Percentiles rank a stretch among this genome's conserved stretches.
Conservation (phyloP, 1,284 basidiomycete genomes). For the Amylostereum areolatum region DNA sequence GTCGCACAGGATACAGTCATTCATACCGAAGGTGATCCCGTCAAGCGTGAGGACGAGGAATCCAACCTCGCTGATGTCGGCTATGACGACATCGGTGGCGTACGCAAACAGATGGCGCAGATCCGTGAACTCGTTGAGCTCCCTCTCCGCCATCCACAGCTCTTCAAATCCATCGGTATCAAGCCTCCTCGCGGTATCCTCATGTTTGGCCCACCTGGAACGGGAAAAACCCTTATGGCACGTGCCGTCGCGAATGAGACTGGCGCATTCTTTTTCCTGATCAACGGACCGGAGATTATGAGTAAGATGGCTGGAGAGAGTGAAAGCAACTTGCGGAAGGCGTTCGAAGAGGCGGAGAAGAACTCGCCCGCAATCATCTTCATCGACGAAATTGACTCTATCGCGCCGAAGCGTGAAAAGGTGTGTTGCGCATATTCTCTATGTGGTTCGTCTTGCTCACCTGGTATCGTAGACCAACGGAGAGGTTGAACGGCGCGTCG, state of each 20-base stretch:
- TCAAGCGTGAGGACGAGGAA: constrained; percentile 99
- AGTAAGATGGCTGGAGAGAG: constrained; percentile 99
- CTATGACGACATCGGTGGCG: constrained; percentile 99
- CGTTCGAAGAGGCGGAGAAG: constrained; percentile 99
- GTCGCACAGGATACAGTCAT: constrained; percentile 97
- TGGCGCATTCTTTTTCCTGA: constrained; percentile 99
- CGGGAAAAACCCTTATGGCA: constrained; percentile 98
- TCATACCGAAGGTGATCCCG: constrained; percentile 96
- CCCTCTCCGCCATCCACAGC: constrained; percentile 95
- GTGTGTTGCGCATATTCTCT: constrained; percentile 28
- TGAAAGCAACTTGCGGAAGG: constrained; percentile 95
- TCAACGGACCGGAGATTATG: constrained; percentile 99
- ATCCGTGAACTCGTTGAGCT: constrained; percentile 99
- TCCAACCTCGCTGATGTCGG: constrained; percentile 95
- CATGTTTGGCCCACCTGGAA: constrained; percentile 95
- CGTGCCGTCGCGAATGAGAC: constrained; percentile 99
- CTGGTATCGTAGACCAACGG: constrained; percentile 75
- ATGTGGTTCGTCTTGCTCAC: constrained; percentile 11
- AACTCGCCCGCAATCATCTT: constrained; percentile 99
- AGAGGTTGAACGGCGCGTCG: constrained; percentile 98
- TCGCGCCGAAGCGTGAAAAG: constrained; percentile 99
- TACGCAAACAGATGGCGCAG: constrained; percentile 98
- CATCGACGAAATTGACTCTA: constrained; percentile 99
- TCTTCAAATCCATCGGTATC: constrained; percentile 99
- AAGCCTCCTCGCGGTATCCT: constrained; percentile 98